phyloP scores from a whole-genome alignment of 352 stramenopile genomes.

The Globisporangium takayamanum region DNA sequence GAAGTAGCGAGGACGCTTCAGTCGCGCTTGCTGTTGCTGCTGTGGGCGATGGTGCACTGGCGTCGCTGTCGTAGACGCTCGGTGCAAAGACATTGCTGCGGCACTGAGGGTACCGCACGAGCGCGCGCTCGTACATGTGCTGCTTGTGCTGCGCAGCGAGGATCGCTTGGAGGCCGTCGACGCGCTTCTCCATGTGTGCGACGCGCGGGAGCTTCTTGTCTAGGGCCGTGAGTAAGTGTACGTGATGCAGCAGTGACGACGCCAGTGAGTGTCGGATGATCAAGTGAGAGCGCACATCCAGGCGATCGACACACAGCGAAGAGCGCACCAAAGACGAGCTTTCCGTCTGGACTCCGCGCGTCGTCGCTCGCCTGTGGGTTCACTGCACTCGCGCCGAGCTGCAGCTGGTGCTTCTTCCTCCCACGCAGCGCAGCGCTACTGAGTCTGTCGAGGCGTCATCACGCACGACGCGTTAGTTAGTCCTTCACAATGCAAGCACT shows the following conservation, averaged over 20 bases:
- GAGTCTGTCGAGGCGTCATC: background rate
- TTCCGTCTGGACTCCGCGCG: slow-evolving; percentile 43
- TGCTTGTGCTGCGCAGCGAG: slow-evolving; percentile 51
- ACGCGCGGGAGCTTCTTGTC: slow-evolving; percentile 68
- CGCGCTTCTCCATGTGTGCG: slow-evolving; percentile 62
- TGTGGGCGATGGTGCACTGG: background rate
- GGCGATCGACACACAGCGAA: background rate
- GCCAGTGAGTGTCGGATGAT: too few relatives aligned
- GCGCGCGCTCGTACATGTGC: slow-evolving; percentile 50
- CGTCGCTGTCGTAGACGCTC: slow-evolving; percentile 35
- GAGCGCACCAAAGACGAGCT: slow-evolving; percentile 51
- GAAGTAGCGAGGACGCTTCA: background rate
- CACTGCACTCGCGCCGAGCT: slow-evolving; percentile 25
- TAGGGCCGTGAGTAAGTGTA: slow-evolving; percentile 6
- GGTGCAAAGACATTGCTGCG: slow-evolving; percentile 61
- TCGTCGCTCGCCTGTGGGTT: slow-evolving; percentile 18
- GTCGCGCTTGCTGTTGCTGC: background rate
- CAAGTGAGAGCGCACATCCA: background rate
- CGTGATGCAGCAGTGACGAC: background rate
- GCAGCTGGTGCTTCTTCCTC: slow-evolving; percentile 40
- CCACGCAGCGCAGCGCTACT: slow-evolving; percentile 15
- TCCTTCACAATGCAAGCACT: background rate
- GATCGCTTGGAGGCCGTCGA: slow-evolving; percentile 29
- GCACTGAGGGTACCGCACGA: slow-evolving; percentile 60
- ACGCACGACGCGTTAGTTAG: too few relatives aligned